phyloP scores from a whole-genome alignment of 495 filamentous ascomycete genomes.

The Penicillium egyptiacum region DNA sequence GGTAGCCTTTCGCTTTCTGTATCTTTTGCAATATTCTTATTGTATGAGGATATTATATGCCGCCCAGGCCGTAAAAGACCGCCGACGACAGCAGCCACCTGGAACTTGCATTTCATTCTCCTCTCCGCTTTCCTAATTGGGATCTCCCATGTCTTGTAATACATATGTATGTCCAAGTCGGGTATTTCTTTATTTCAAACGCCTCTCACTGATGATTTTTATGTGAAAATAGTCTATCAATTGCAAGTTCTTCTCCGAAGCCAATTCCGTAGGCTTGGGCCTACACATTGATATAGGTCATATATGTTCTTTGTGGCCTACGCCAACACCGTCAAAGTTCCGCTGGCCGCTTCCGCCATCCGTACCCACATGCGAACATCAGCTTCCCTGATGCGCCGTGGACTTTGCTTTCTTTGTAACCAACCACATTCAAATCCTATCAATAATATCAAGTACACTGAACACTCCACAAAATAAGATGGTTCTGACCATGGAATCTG shows the following conservation, averaged over 20 bases:
- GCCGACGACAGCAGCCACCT: no score
- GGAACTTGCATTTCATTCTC: no score
- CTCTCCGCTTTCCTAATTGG: no score
- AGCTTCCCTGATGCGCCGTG: not conserved
- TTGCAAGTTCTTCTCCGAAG: no score
- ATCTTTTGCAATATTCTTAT: not conserved
- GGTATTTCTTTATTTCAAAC: no score
- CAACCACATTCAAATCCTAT: not conserved
- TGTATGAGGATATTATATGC: not conserved
- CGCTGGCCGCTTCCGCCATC: not conserved
- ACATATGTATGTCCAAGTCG: no score
- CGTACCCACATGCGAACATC: not conserved
- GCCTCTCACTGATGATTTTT: no score
- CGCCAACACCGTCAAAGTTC: not conserved
- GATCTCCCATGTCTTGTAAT: no score
- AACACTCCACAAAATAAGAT: not conserved
- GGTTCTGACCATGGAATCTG: conserved; percentile 31
- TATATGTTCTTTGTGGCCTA: no score
- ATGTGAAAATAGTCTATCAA: no score
- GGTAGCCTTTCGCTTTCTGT: not conserved
- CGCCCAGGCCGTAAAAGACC: not conserved
- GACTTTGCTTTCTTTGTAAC: not conserved
- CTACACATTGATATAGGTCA: no score
- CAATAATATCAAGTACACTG: not conserved
- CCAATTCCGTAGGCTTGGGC: no score